Evolutionary conservation across 2,329 filamentous ascomycete genomes (phyloP).

Genomic region (Neodidymelliopsis sp.): DNA sequence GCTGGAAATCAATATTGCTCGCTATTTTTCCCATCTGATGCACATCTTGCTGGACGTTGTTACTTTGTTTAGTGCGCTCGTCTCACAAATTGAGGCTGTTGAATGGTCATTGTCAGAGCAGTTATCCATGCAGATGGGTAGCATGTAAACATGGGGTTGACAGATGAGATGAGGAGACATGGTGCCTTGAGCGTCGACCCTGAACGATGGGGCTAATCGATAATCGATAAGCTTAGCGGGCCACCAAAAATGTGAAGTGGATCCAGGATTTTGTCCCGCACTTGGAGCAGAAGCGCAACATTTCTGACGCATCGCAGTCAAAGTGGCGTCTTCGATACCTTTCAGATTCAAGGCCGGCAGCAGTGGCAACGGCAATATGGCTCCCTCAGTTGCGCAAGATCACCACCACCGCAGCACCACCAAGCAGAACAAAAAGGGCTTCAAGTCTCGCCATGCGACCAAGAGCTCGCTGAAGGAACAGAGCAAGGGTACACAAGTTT

Average conservation of each 20-base stretch:
- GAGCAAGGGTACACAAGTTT: slow-evolving; percentile 71
- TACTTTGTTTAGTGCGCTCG: too few relatives aligned
- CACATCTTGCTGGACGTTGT: too few relatives aligned
- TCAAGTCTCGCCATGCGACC: slow-evolving; percentile 89
- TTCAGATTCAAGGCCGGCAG: slow-evolving; percentile 86
- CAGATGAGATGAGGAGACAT: neutral
- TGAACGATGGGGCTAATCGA: slow-evolving; percentile 4
- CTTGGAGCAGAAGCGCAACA: slow-evolving; percentile 23
- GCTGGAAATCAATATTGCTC: too few relatives aligned
- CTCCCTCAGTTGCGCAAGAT: slow-evolving; percentile 59
- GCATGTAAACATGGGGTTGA: too few relatives aligned
- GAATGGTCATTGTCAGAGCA: too few relatives aligned
- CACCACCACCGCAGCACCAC: slow-evolving; percentile 95
- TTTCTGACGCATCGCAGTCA: slow-evolving; percentile 28
- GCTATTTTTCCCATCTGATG: too few relatives aligned
- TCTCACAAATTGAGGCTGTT: too few relatives aligned
- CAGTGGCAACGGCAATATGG: slow-evolving; percentile 65
- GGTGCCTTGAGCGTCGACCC: neutral
- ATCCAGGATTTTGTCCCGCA: slow-evolving; percentile 33
- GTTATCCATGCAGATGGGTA: too few relatives aligned
- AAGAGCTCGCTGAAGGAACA: slow-evolving; percentile 87
- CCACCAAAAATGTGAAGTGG: slow-evolving; percentile 29
- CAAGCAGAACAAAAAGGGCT: slow-evolving; percentile 85
- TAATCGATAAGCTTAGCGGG: slow-evolving; percentile 23
- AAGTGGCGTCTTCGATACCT: slow-evolving; percentile 59